Percentiles rank a stretch among this genome's conserved stretches.
These are phyloP conservation scores for Oligophagozyma castellii DNA, from an alignment of 1,139 yeast genomes.

Conservation along the genomic window DNA sequence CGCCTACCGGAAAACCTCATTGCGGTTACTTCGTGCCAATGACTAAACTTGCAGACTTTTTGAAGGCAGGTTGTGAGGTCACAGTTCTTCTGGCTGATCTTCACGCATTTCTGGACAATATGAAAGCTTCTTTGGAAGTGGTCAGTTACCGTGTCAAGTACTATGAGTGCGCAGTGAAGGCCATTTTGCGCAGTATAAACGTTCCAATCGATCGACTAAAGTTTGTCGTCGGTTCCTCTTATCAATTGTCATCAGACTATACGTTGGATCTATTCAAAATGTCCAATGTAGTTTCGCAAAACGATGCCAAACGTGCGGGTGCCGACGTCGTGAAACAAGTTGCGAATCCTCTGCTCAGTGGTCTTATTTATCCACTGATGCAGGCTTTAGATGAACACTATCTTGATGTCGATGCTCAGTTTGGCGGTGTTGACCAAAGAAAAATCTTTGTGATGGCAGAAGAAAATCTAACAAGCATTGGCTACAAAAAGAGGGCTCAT, in stretches of 20 bases:
- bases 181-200: constrained; percentile 71
- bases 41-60: constrained; percentile 90
- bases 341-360: constrained; percentile 81
- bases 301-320: constrained; percentile 97
- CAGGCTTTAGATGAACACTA: constrained; percentile 95
- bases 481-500: constrained; percentile 96
- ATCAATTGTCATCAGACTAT: constrained; percentile 66
- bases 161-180: constrained; percentile 71
- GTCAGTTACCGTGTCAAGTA: constrained; percentile 80
- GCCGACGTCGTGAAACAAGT: constrained; percentile 99
- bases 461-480: constrained; percentile 73
- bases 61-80: constrained; percentile 93
- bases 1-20: constrained; percentile 96
- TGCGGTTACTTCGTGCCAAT: constrained; percentile 98
- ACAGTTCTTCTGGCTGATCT: constrained; percentile 89
- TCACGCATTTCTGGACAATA: constrained; percentile 93
- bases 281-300: constrained; percentile 74
- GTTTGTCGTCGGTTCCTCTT: constrained; percentile 79
- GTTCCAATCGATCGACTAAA: constrained; percentile 83
- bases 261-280: constrained; percentile 80
- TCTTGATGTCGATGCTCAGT: constrained; percentile 82
- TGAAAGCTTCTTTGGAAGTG: constrained; percentile 95
- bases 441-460: constrained; percentile 96
- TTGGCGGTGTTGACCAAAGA: constrained; percentile 98
- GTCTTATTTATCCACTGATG: constrained; percentile 95